Conservation (phyloP, 805 yeast genomes). For the Candida multigemmis region DNA sequence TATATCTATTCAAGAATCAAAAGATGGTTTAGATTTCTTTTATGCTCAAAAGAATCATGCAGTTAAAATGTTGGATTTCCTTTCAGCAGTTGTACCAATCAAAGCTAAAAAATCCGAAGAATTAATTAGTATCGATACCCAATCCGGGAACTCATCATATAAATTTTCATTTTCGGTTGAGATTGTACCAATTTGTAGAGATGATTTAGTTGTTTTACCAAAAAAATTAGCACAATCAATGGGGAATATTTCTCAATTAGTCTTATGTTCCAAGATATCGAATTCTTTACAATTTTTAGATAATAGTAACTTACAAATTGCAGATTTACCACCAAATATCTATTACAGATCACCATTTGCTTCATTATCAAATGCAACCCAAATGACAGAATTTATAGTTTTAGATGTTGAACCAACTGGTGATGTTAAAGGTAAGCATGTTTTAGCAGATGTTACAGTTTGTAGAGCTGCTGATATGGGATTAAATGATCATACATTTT, state of each 20-base stretch:
- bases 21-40: constrained; percentile 92
- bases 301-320: constrained; percentile 68
- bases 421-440: constrained; percentile 61
- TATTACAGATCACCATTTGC: constrained; percentile 82
- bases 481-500: constrained; percentile 70
- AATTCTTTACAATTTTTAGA: constrained; percentile 83
- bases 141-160: constrained; percentile 78
- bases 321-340: constrained; percentile 60
- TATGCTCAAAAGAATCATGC: constrained; percentile 88
- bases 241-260: constrained; percentile 78
- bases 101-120: constrained; percentile 82
- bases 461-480: constrained; percentile 90
- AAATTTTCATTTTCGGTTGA: constrained; percentile 91
- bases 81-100: constrained; percentile 76
- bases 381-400: constrained; percentile 78
- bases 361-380: constrained; percentile 66
- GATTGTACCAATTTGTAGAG: constrained; percentile 93
- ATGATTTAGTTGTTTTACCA: constrained; percentile 89
- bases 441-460: constrained; percentile 83
- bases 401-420: constrained; percentile 94
- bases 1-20: constrained; percentile 83
- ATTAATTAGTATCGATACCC: constrained; percentile 85
- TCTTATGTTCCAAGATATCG: constrained; percentile 75
- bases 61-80: constrained; percentile 85
- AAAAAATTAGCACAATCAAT: constrained; percentile 72